Percentiles rank a stretch among this genome's conserved stretches.
phyloP scores from a whole-genome alignment of 176 grass and related monocot genomes.

The Poa annua region DNA sequence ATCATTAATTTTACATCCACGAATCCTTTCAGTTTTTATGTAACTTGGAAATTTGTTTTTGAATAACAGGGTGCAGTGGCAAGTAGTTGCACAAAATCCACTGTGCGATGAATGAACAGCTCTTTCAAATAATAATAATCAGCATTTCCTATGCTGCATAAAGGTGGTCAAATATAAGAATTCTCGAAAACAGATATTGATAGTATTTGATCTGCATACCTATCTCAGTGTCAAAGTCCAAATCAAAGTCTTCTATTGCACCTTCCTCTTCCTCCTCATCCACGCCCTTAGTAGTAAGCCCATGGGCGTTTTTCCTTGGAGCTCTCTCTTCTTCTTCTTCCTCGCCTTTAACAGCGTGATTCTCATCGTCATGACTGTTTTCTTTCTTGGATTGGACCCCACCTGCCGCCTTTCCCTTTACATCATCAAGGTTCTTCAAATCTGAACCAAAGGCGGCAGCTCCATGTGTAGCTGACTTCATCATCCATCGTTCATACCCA shows the following conservation, averaged over 20 bases:
- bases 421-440: conserved; percentile 45
- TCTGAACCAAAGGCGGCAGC: conserved; percentile 75
- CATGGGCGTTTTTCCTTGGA: conserved; percentile 51
- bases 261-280: conserved; percentile 59
- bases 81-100: neutral
- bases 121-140: conserved; percentile 32
- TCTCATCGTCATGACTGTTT: conserved; percentile 55
- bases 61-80: conserved; percentile 11
- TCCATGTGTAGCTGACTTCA: conserved; percentile 77
- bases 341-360: conserved; percentile 57
- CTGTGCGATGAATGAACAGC: neutral
- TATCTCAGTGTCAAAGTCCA: conserved; percentile 85
- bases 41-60: neutral
- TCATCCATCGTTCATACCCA: conserved; percentile 89
- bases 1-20: neutral
- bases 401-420: conserved; percentile 32
- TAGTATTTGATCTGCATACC: conserved; percentile 47
- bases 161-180: neutral
- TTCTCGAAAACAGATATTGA: neutral
- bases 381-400: conserved; percentile 55
- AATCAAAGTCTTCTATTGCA: conserved; percentile 70
- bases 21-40: neutral
- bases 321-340: conserved; percentile 52
- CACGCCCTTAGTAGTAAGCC: conserved; percentile 46
- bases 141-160: neutral